phyloP scores from a whole-genome alignment of 176 grass and related monocot genomes.

The Themeda triandra region DNA sequence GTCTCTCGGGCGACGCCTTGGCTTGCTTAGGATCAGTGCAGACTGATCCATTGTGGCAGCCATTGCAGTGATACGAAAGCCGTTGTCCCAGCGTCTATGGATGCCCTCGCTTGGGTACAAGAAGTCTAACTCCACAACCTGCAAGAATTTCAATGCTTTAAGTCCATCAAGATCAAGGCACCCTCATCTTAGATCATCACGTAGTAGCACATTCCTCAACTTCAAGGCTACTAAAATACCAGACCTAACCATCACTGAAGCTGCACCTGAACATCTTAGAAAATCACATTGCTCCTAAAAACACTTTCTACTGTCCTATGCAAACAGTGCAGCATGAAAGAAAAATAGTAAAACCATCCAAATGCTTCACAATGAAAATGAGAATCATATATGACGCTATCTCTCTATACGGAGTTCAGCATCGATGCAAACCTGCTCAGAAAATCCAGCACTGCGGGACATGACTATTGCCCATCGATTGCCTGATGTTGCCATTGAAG shows the following conservation, averaged over 20 bases:
- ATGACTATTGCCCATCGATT: slow-evolving; percentile 75
- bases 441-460: slow-evolving; percentile 65
- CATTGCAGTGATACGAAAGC: slow-evolving; percentile 66
- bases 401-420: neutral
- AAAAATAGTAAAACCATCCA: neutral
- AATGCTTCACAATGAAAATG: neutral
- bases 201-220: neutral
- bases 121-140: slow-evolving; percentile 78
- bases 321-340: neutral
- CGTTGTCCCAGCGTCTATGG: slow-evolving; percentile 64
- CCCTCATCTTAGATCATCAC: neutral
- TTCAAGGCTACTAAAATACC: neutral
- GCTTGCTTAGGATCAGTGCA: slow-evolving; percentile 62
- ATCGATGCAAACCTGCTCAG: slow-evolving; percentile 42
- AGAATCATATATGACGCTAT: neutral
- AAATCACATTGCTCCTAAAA: neutral
- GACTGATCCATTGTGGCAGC: slow-evolving; percentile 67
- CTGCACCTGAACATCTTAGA: neutral
- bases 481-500: slow-evolving; percentile 67
- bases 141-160: neutral
- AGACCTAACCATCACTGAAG: neutral
- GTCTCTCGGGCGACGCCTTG: slow-evolving; percentile 55
- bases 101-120: slow-evolving; percentile 75
- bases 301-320: neutral
- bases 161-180: neutral